phyloP scores from a whole-genome alignment of 2,329 filamentous ascomycete genomes.

The Penicillium griseofulvum region DNA sequence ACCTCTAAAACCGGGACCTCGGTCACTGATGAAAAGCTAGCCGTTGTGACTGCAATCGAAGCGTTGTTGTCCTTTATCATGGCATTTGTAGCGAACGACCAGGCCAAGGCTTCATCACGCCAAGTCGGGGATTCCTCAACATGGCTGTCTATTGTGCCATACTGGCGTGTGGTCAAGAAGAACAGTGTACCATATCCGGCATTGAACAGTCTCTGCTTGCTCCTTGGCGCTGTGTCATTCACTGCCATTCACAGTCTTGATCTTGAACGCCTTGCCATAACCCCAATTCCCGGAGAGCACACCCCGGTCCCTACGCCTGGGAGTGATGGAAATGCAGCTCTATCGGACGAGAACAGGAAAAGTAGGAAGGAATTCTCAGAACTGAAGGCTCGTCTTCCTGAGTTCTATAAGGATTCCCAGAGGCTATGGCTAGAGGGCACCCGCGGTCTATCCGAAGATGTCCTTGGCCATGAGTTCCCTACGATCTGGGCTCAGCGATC shows the following conservation, averaged over 20 bases:
- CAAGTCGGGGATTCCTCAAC: conserved; percentile 40
- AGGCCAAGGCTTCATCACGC: conserved; percentile 36
- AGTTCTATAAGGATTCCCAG: conserved; percentile 43
- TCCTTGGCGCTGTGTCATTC: conserved; percentile 49
- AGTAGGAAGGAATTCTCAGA: conserved; percentile 40
- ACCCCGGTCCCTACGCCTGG: conserved; percentile 43
- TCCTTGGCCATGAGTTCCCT: conserved; percentile 43
- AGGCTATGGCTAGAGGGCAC: conserved; percentile 46
- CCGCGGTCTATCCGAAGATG: conserved; percentile 40
- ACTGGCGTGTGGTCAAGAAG: conserved; percentile 46
- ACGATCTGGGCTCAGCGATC: conserved; percentile 45
- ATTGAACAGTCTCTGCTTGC: conserved; percentile 44
- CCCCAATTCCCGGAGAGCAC: conserved; percentile 40
- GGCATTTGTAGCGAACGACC: conserved; percentile 46
- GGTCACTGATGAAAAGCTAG: conserved; percentile 35
- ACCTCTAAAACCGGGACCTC: conserved; percentile 32
- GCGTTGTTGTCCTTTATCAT: conserved; percentile 49
- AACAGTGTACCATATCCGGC: conserved; percentile 40
- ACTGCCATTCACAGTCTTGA: conserved; percentile 47
- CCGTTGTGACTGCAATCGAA: conserved; percentile 43
- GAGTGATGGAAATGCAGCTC: conserved; percentile 42
- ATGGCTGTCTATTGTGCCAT: conserved; percentile 50
- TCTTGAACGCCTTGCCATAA: conserved; percentile 44
- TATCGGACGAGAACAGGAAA: conserved; percentile 38
- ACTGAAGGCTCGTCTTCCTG: conserved; percentile 40